A percentile compares a stretch with the other conserved stretches of the same genome.
Conservation (phyloP, 768 basidiomycete species). For the Lentinus brumalis region DNA sequence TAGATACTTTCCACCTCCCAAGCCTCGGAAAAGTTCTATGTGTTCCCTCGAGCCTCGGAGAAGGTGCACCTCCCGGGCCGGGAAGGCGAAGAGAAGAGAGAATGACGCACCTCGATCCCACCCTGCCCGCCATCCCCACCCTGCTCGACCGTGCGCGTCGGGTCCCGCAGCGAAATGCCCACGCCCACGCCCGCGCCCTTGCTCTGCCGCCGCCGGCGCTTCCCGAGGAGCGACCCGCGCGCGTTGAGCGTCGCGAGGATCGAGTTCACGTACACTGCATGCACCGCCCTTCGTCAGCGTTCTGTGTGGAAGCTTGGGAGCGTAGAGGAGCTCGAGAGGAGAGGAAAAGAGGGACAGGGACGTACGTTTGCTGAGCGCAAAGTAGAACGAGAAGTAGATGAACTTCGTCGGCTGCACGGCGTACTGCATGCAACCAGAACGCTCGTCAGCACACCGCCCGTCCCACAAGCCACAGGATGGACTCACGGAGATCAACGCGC, state of each 20-base stretch:
- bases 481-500: conserved; percentile 15
- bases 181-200: neutral
- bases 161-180: conserved; percentile 6
- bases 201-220: neutral
- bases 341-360: neutral
- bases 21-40: no score
- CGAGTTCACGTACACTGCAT: conserved; percentile 24
- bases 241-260: conserved; percentile 25
- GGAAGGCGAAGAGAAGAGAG: no score
- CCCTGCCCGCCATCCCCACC: neutral
- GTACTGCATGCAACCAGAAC: conserved; percentile 6
- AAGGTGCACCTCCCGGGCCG: no score
- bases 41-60: no score
- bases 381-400: conserved; percentile 23
- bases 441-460: no score
- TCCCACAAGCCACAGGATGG: no score
- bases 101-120: conserved; percentile 16
- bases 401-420: conserved; percentile 12
- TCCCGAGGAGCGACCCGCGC: conserved; percentile 17
- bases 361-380: conserved; percentile 23
- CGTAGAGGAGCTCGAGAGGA: neutral
- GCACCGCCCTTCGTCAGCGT: neutral
- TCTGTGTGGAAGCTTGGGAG: neutral
- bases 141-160: conserved; percentile 7
- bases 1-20: no score